phyloP scores from a whole-genome alignment of 805 yeast species.

The Torulaspora maleeae region DNA sequence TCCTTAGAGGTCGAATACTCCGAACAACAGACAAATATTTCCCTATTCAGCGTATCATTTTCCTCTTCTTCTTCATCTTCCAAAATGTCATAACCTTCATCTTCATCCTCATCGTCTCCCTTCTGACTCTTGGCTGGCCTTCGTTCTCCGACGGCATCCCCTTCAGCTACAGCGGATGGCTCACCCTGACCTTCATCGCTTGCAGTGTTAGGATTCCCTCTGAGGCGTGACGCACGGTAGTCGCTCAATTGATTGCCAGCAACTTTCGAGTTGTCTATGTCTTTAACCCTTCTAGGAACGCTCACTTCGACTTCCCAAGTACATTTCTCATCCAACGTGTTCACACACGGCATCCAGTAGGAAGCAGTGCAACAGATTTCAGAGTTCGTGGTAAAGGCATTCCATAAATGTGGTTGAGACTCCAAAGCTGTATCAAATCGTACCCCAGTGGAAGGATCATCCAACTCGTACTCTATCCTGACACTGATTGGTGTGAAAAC shows the following conservation, averaged over 20 bases:
- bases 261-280: slow-evolving; percentile 46
- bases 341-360: slow-evolving; percentile 97
- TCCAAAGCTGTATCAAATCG: slow-evolving; percentile 50
- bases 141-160: slow-evolving; percentile 8
- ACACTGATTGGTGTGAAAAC: slow-evolving; percentile 71
- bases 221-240: slow-evolving; percentile 1
- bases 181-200: neutral
- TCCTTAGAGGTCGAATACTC: slow-evolving; percentile 64
- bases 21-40: slow-evolving; percentile 63
- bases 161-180: neutral
- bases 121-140: slow-evolving; percentile 25
- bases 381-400: slow-evolving; percentile 77
- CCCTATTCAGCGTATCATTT: slow-evolving; percentile 36
- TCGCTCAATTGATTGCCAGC: slow-evolving; percentile 32
- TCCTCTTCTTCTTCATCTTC: slow-evolving; percentile 30
- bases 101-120: slow-evolving; percentile 30
- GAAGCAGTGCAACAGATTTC: slow-evolving; percentile 78
- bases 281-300: slow-evolving; percentile 73
- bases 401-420: slow-evolving; percentile 52
- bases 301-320: slow-evolving; percentile 91
- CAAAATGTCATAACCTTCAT: slow-evolving; percentile 38
- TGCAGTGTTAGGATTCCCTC: neutral
- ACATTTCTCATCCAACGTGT: slow-evolving; percentile 77
- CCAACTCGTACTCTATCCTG: slow-evolving; percentile 59
- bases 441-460: slow-evolving; percentile 68